Conservation (phyloP, 345 rosid species). For the Sisymbrium irio region DNA sequence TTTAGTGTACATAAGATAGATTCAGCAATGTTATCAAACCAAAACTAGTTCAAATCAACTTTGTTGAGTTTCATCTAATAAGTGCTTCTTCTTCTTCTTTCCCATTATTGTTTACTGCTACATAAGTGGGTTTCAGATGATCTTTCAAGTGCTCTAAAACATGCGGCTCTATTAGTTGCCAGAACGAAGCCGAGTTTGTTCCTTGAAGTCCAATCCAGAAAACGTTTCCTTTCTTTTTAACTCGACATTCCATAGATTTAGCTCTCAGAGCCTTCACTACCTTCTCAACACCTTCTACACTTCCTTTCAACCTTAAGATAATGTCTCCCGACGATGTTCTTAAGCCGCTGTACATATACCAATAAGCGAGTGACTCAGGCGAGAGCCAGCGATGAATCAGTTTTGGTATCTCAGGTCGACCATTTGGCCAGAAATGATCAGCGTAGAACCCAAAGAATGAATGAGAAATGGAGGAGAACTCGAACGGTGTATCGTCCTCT, state of each 20-base stretch:
- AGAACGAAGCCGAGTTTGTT: constrained; percentile 51
- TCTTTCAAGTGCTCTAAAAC: constrained; percentile 55
- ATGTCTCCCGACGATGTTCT: constrained; percentile 59
- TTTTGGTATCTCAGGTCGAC: constrained; percentile 62
- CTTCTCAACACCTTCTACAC: constrained; percentile 49
- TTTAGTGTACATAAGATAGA: too few species aligned
- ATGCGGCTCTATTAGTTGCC: constrained; percentile 68
- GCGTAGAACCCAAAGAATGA: constrained; percentile 69
- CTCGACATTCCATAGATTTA: constrained; percentile 62
- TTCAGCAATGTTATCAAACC: too few species aligned
- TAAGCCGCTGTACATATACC: constrained; percentile 81
- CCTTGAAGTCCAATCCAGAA: constrained; percentile 85
- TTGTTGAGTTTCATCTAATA: background rate
- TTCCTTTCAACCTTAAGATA: constrained; percentile 69
- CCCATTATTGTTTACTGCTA: background rate
- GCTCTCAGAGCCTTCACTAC: constrained; percentile 56
- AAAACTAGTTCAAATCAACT: background rate
- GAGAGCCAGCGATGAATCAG: constrained; percentile 87
- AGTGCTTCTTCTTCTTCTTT: constrained; percentile 25
- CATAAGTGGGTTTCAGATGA: constrained; percentile 28
- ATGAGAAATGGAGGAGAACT: constrained; percentile 55
- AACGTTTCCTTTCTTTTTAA: constrained; percentile 69
- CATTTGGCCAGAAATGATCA: constrained; percentile 69
- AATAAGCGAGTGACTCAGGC: constrained; percentile 65
- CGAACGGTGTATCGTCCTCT: constrained; percentile 38